Conservation (phyloP, 768 basidiomycete genomes). For the Rhodotorula kratochvilovae region DNA sequence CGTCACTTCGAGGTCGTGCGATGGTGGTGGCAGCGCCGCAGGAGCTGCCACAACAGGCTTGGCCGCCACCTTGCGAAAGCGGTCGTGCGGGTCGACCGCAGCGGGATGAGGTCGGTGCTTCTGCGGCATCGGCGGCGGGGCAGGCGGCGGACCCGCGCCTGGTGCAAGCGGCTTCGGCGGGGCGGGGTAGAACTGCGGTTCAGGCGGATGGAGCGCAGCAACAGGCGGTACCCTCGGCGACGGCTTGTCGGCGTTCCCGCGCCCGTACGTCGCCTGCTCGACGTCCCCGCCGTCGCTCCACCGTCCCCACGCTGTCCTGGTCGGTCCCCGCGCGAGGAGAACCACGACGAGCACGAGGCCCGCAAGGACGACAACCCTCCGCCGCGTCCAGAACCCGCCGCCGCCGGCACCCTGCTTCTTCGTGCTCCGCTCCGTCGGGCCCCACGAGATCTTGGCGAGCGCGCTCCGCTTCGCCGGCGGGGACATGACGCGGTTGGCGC, state of each 20-base stretch:
- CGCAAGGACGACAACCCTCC: not conserved
- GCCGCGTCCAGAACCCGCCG: not conserved
- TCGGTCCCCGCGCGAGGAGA: not conserved
- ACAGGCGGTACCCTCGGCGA: not conserved
- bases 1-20: not conserved
- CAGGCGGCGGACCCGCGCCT: not conserved
- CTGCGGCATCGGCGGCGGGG: too few species aligned
- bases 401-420: too few species aligned
- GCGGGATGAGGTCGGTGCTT: too few species aligned
- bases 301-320: not conserved
- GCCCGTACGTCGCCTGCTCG: slow-evolving; percentile 4
- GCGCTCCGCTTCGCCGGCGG: not conserved
- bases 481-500: not conserved
- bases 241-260: not conserved
- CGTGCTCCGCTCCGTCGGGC: not conserved
- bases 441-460: too few species aligned
- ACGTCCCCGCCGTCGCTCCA: too few species aligned
- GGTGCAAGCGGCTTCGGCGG: not conserved
- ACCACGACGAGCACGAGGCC: not conserved
- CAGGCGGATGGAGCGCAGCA: too few species aligned
- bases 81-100: not conserved
- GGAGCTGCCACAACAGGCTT: not conserved
- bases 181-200: not conserved
- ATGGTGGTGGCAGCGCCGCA: not conserved
- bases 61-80: not conserved